These are phyloP conservation scores for Quercus lobata DNA, from an alignment of 331 rosid species.

Conservation along the genomic window DNA sequence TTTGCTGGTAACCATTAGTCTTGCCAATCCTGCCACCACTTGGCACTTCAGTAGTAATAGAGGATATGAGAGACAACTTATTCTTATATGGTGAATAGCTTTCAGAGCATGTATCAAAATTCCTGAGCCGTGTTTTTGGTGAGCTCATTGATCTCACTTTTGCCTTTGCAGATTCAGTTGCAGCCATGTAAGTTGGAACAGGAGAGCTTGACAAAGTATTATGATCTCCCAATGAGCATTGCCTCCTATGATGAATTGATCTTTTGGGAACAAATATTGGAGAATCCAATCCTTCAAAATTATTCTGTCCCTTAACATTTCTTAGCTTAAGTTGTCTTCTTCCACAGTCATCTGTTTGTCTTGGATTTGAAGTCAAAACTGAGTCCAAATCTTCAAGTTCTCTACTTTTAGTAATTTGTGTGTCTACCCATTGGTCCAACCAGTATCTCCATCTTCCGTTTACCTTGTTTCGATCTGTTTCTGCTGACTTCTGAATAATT, in stretches of 20 bases:
- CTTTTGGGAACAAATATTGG: constrained; percentile 44
- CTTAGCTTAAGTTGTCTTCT: constrained; percentile 36
- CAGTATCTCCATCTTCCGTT: constrained; percentile 87
- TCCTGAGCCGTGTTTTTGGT: constrained; percentile 56
- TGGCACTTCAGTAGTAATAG: constrained; percentile 37
- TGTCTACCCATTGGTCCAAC: constrained; percentile 90
- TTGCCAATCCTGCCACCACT: constrained; percentile 20
- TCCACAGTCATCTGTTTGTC: constrained; percentile 32
- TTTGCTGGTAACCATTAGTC: constrained; percentile 34
- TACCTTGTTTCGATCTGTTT: constrained; percentile 59
- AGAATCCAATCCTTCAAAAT: constrained; percentile 42
- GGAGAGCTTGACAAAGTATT: constrained; percentile 58
- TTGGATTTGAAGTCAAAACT: constrained; percentile 39
- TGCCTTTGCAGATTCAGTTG: constrained; percentile 81
- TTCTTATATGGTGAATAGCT: constrained; percentile 75
- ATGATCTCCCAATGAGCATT: constrained; percentile 56
- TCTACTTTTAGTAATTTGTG: constrained; percentile 73
- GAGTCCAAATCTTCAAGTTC: constrained; percentile 84
- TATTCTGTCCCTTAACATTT: constrained; percentile 28
- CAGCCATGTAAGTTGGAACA: constrained; percentile 87
- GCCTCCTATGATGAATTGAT: constrained; percentile 50
- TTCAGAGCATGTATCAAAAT: constrained; percentile 52
- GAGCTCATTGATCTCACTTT: constrained; percentile 65
- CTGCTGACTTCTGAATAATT: constrained; percentile 67
- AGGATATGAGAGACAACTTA: constrained; percentile 44